These are phyloP conservation scores for Phytophthora niederhauseri DNA, from an alignment of 352 stramenopile genomes.

Conservation along the genomic window DNA sequence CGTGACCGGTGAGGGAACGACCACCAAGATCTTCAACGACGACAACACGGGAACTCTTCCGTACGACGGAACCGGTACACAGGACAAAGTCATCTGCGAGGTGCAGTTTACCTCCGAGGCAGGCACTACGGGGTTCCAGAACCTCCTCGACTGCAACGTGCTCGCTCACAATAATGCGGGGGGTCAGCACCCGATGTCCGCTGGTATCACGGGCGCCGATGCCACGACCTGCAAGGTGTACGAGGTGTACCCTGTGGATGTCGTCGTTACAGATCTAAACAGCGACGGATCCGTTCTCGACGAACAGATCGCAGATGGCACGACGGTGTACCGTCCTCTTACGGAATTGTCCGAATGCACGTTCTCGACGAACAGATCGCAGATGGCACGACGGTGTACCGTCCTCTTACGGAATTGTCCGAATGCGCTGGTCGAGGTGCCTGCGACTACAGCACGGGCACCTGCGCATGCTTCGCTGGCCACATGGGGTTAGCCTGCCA, in stretches of 20 bases:
- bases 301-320: not conserved
- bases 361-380: not conserved
- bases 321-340: conserved; percentile 26
- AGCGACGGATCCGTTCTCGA: not conserved
- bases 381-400: not conserved
- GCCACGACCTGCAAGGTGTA: conserved; percentile 37
- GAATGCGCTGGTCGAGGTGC: conserved; percentile 64
- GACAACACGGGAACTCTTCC: not conserved
- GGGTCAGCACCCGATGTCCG: conserved; percentile 44
- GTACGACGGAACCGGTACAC: not conserved
- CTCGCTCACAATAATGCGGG: conserved; percentile 26
- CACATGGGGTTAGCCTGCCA: conserved; percentile 83
- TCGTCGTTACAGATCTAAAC: not conserved
- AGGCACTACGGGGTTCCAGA: conserved; percentile 62
- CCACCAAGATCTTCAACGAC: conserved; percentile 11
- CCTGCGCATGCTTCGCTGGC: conserved; percentile 68
- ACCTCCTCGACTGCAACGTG: conserved; percentile 60
- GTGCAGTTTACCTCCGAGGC: conserved; percentile 58
- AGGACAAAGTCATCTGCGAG: conserved; percentile 34
- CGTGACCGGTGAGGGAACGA: not conserved
- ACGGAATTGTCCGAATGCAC: conserved; percentile 61
- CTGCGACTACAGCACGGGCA: conserved; percentile 59
- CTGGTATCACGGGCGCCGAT: not conserved
- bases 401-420: conserved; percentile 53
- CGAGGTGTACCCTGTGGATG: conserved; percentile 36